A percentile compares a stretch with the other conserved stretches of the same genome.
Conservation (phyloP, 371 early-diverging fungal species). For the Syncephalastrum monosporum region DNA sequence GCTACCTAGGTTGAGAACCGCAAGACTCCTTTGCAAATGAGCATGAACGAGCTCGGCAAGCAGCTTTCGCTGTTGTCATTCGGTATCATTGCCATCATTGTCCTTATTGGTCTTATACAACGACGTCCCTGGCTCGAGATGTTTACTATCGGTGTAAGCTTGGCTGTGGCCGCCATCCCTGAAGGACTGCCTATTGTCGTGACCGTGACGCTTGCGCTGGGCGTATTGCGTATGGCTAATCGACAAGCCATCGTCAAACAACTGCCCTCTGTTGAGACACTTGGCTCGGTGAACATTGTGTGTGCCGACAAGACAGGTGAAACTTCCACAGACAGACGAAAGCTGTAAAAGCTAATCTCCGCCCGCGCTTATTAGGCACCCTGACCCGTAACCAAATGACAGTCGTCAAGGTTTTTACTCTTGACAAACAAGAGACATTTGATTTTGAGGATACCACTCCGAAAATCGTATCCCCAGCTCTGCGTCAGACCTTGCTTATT, state of each 20-base stretch:
- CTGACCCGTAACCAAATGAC: conserved; percentile 88
- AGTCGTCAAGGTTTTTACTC: conserved; percentile 69
- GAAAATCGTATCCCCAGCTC: conserved; percentile 35
- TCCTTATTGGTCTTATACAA: conserved; percentile 86
- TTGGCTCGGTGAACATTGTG: conserved; percentile 86
- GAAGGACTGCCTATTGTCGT: conserved; percentile 94
- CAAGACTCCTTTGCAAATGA: conserved; percentile 84
- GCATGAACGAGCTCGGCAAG: conserved; percentile 88
- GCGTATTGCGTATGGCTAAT: conserved; percentile 89
- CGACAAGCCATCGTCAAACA: conserved; percentile 88
- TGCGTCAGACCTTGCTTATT: conserved; percentile 55
- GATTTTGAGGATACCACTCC: conserved; percentile 60
- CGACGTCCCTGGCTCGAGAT: conserved; percentile 89
- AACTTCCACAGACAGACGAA: too few relatives aligned
- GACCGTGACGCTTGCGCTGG: conserved; percentile 87
- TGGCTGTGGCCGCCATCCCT: conserved; percentile 95
- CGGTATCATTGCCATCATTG: conserved; percentile 85
- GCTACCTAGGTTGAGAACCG: conserved; percentile 63
- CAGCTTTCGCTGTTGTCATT: conserved; percentile 85
- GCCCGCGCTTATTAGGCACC: conserved; percentile 49
- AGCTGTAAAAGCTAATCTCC: background rate
- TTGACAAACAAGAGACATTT: conserved; percentile 58
- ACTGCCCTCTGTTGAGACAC: conserved; percentile 86
- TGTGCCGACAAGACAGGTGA: conserved; percentile 93
- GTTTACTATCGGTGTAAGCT: conserved; percentile 91